Evolutionary conservation across 169 alveolate genomes (phyloP).

Genomic region (Pseudocohnilembus persalinus): DNA sequence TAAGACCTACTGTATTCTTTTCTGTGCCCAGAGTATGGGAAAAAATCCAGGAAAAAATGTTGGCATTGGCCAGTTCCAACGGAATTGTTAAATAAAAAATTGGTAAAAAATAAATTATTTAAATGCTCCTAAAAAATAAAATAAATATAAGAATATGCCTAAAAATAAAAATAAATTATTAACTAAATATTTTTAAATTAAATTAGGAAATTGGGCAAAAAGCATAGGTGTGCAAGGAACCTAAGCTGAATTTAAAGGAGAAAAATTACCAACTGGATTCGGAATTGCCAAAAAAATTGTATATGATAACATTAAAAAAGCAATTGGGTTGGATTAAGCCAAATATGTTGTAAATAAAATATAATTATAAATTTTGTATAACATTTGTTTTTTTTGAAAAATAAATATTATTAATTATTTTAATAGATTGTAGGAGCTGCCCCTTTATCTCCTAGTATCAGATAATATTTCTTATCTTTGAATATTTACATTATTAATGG

Average conservation of each 20-base stretch:
- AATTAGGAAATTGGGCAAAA: constrained; percentile 74
- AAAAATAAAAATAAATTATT: constrained; percentile 1
- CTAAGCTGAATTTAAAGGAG: constrained; percentile 38
- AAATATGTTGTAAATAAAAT: constrained; percentile 35
- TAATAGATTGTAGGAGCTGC: constrained; percentile 73
- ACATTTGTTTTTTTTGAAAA: no score
- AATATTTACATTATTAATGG: constrained; percentile 73
- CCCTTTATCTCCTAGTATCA: constrained; percentile 65
- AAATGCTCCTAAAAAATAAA: no score
- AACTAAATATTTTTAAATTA: constrained; percentile 16
- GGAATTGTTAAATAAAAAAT: constrained; percentile 35
- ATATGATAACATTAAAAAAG: constrained; percentile 62
- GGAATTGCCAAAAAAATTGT: constrained; percentile 60
- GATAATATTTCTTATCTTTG: constrained; percentile 71
- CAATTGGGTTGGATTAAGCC: constrained; percentile 78
- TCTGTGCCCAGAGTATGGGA: constrained; percentile 91
- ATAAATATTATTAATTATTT: no score
- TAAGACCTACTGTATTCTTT: constrained; percentile 82
- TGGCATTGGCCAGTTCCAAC: constrained; percentile 55
- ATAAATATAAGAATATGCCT: no score
- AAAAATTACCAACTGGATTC: constrained; percentile 55
- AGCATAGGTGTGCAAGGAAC: constrained; percentile 61
- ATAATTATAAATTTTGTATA: no score
- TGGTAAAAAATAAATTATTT: not conserved
- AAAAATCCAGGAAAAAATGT: constrained; percentile 78